Conservation (phyloP, 1,139 yeast genomes). For the Yamadazyma blattariae region DNA sequence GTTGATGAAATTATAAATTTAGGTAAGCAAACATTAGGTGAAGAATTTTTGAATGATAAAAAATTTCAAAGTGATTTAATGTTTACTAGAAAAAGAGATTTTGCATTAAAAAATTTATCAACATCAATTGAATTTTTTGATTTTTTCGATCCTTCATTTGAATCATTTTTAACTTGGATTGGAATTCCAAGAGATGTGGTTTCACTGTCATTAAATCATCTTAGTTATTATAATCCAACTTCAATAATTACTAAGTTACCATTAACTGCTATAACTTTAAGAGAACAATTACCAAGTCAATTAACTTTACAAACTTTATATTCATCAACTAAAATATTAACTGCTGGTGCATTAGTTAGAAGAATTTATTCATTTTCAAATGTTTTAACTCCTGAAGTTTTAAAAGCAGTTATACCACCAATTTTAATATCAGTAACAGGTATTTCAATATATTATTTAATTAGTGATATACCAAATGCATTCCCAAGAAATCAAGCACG, state of each 20-base stretch:
- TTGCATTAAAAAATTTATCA: slow-evolving; percentile 55
- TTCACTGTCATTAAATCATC: slow-evolving; percentile 25
- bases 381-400: slow-evolving; percentile 25
- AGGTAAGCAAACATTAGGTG: slow-evolving; percentile 59
- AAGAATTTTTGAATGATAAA: slow-evolving; percentile 59
- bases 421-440: slow-evolving; percentile 51
- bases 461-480: slow-evolving; percentile 84
- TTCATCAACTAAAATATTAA: slow-evolving; percentile 42
- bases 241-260: slow-evolving; percentile 33
- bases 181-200: slow-evolving; percentile 39
- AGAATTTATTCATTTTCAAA: slow-evolving; percentile 29
- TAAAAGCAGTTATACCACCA: slow-evolving; percentile 43
- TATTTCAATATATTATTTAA: slow-evolving; percentile 61
- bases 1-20: slow-evolving; percentile 63
- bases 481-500: slow-evolving; percentile 79
- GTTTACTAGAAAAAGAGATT: slow-evolving; percentile 77
- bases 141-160: slow-evolving; percentile 73
- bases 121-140: slow-evolving; percentile 63
- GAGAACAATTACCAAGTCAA: slow-evolving; percentile 36
- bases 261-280: slow-evolving; percentile 27
- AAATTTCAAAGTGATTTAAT: slow-evolving; percentile 75
- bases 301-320: slow-evolving; percentile 43
- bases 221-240: slow-evolving; percentile 35
- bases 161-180: slow-evolving; percentile 48
- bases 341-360: slow-evolving; percentile 40